phyloP scores from a whole-genome alignment of 2,329 filamentous ascomycete species.

The Trichoderma citrinoviride region DNA sequence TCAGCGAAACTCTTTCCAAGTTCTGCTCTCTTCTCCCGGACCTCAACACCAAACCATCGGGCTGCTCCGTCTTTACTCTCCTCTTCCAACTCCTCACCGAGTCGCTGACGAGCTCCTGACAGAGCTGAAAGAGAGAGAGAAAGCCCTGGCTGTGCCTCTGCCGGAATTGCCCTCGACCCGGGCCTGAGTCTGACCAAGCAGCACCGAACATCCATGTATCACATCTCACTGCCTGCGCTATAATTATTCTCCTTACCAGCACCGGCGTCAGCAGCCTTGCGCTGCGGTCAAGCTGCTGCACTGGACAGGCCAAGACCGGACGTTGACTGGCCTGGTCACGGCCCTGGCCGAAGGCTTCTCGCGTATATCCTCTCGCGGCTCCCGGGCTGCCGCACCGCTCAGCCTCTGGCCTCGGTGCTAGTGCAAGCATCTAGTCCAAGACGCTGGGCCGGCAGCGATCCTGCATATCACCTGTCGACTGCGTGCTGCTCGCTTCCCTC shows the following conservation, averaged over 20 bases:
- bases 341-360: constrained; percentile 10
- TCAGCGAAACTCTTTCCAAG: not conserved
- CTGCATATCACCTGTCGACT: not conserved
- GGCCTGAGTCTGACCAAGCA: constrained; percentile 2
- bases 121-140: too few species aligned
- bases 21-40: not conserved
- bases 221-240: constrained; percentile 12
- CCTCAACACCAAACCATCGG: not conserved
- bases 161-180: not conserved
- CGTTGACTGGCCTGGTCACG: constrained; percentile 2
- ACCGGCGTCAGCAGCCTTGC: constrained; percentile 8
- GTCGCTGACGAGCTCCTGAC: not conserved
- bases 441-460: not conserved
- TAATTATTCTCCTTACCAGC: constrained; percentile 18
- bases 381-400: constrained; percentile 12
- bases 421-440: not conserved
- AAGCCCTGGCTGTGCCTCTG: not conserved
- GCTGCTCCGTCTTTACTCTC: not conserved
- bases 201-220: not conserved
- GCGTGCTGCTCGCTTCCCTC: not conserved
- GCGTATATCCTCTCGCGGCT: constrained; percentile 10
- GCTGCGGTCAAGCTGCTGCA: constrained; percentile 7
- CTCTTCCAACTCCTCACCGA: not conserved
- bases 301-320: too few species aligned
- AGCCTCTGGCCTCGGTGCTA: not conserved